Base-by-base conservation (phyloP, 2,329 filamentous ascomycete genomes). In the Colletotrichum tropicale region DNA sequence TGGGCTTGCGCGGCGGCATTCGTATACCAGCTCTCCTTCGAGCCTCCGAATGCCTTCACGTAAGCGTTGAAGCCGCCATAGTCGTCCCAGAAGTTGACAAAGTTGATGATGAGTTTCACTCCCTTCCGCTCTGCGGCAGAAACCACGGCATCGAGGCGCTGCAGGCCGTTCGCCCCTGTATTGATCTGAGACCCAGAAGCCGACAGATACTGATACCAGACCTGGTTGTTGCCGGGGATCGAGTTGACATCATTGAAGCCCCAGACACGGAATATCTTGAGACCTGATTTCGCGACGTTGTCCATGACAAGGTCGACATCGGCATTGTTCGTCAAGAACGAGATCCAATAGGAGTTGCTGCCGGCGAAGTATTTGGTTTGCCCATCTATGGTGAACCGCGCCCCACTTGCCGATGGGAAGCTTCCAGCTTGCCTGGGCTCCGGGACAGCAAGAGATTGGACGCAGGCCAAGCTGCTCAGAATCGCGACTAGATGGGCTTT, bases 51-150 rank as follows among this genome's bases (percentile, higher is more conserved):
- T 8, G 89, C 90, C 8, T 83, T 86, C 55, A 88, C 87, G 80
- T 93, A 94, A 18, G 91, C 90, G 16, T 85, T 85, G 80, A 94
- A 93, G 30, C 93, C 92, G 21, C 92, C 93, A 34, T 92, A 93
- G 79, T 94, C 92, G 55, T 85, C 85, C 74, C 92, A 94, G 83
- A 93, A 92, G 83, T 94, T 94, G 58, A 93, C 90, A 36, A 93
- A 91, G 78, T 91, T 89, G 81, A 92, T 89, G 77, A 94, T 92
- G 15, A 94, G 84, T 81, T 93, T 93, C 79, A 94, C 87, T 5
- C 89, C 90, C 70, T 90, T 86, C 56, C 86, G 85, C 82, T 92
- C 91, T 2, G 92, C 92, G 0, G 89, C 86, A 26, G 87, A 81
- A 64, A 94, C 91, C 2, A 94, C 91, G 65, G 90, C 90, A 78